A percentile compares a stretch with the other conserved stretches of the same genome.
phyloP scores from a whole-genome alignment of 2,329 filamentous ascomycete genomes.

The Cytospora chrysosperma region DNA sequence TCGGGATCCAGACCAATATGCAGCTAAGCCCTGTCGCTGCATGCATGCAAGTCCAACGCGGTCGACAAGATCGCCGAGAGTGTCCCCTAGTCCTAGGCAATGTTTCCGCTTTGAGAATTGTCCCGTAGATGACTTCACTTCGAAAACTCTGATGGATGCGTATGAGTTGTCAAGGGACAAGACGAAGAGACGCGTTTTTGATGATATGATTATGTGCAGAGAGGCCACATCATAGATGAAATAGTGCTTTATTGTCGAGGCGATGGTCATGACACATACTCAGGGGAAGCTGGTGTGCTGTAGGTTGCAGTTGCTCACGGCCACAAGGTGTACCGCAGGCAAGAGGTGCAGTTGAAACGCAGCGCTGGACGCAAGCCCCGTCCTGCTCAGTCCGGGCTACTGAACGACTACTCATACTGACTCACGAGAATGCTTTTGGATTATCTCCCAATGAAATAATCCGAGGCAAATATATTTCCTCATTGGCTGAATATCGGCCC shows the following conservation, averaged over 20 bases:
- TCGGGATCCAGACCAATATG: neutral
- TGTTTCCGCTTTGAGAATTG: neutral
- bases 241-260: neutral
- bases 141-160: slow-evolving; percentile 18
- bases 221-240: neutral
- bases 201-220: neutral
- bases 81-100: slow-evolving; percentile 3
- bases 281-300: neutral
- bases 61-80: neutral
- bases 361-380: neutral
- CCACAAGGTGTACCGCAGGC: too few species aligned
- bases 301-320: neutral
- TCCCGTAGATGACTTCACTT: neutral
- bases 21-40: slow-evolving; percentile 9
- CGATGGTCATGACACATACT: neutral
- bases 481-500: slow-evolving; percentile 27
- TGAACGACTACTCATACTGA: slow-evolving; percentile 3
- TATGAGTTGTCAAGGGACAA: slow-evolving; percentile 21
- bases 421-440: neutral
- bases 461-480: slow-evolving; percentile 1
- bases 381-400: neutral
- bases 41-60: slow-evolving; percentile 19
- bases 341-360: neutral
- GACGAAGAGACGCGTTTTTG: neutral
- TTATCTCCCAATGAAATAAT: slow-evolving; percentile 27